These are phyloP conservation scores for Pseudevernia furfuracea DNA, from an alignment of 495 filamentous ascomycete species.

Conservation along the genomic window DNA sequence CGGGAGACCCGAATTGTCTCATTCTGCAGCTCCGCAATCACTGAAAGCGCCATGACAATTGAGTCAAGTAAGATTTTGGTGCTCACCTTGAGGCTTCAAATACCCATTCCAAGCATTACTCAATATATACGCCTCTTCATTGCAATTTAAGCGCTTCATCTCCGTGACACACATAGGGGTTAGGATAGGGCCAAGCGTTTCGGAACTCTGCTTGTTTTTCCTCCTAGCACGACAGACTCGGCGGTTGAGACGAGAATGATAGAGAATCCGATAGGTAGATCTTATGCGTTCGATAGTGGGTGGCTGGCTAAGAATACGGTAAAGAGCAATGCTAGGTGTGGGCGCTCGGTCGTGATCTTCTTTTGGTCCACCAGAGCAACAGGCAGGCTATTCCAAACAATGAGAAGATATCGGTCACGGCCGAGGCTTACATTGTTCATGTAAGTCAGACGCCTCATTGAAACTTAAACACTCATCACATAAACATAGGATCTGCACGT, in stretches of 20 bases:
- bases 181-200: too few relatives aligned
- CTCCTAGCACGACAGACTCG: not conserved
- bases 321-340: not conserved
- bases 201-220: not conserved
- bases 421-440: not conserved
- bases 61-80: not conserved
- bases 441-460: not conserved
- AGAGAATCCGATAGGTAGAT: not conserved
- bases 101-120: not conserved
- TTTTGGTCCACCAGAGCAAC: not conserved
- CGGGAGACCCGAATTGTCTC: not conserved
- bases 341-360: too few relatives aligned
- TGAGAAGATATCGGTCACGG: not conserved
- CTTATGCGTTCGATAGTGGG: not conserved
- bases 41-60: not conserved
- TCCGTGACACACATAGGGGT: not conserved
- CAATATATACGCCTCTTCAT: not conserved
- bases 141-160: not conserved
- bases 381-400: not conserved
- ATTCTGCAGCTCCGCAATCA: not conserved
- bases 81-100: not conserved
- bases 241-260: not conserved
- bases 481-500: too few relatives aligned
- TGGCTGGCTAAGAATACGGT: not conserved
- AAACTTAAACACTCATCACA: not conserved